phyloP scores from a whole-genome alignment of 1,284 basidiomycete genomes.

The Clitocybe nebularis region DNA sequence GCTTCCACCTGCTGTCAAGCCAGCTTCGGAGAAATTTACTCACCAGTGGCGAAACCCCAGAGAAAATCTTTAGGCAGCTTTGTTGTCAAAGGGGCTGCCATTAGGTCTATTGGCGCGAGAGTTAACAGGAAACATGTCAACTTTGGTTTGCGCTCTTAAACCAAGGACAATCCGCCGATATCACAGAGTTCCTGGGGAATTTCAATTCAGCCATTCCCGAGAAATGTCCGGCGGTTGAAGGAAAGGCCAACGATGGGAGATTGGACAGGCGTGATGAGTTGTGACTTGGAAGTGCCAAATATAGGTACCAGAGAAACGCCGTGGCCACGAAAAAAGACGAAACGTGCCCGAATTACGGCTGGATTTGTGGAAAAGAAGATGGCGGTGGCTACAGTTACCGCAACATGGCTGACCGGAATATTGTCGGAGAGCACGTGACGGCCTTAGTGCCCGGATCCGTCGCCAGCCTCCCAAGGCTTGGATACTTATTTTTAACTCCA shows the following conservation, averaged over 20 bases:
- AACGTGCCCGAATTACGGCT: constrained; percentile 1
- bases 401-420: constrained; percentile 9
- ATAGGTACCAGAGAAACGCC: constrained; percentile 10
- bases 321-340: constrained; percentile 5
- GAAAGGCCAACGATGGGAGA: constrained; percentile 3
- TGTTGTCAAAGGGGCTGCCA: constrained; percentile 27
- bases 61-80: constrained; percentile 54
- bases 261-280: constrained; percentile 5
- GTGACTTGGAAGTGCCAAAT: constrained; percentile 4
- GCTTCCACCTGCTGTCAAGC: not conserved
- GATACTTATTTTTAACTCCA: constrained; percentile 9
- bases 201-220: constrained; percentile 30
- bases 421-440: constrained; percentile 17
- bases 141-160: constrained; percentile 29
- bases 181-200: constrained; percentile 35
- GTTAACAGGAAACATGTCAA: constrained; percentile 23
- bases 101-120: constrained; percentile 19
- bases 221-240: constrained; percentile 27
- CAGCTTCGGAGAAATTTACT: constrained; percentile 14
- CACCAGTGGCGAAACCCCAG: constrained; percentile 72
- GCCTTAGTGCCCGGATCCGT: constrained; percentile 15
- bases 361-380: constrained; percentile 4
- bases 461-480: constrained; percentile 13
- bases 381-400: constrained; percentile 1
- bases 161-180: constrained; percentile 33